Evolutionary conservation across 352 stramenopile genomes (phyloP).

Genomic region (Phytopythium mirpurense): DNA sequence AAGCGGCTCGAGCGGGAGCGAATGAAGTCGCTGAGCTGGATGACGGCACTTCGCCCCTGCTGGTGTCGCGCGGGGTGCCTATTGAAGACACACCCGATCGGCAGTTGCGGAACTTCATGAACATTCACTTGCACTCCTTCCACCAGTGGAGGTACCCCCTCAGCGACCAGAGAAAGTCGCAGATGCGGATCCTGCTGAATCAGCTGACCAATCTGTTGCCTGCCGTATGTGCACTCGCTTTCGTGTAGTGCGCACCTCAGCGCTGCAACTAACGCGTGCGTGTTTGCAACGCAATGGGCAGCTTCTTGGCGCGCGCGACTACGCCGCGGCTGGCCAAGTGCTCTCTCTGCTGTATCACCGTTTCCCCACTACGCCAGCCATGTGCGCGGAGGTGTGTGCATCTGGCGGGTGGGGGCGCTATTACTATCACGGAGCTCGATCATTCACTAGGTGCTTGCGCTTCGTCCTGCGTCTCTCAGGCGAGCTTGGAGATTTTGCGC

Average conservation of each 20-base stretch:
- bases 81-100: slow-evolving; percentile 25
- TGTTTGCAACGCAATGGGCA: slow-evolving; percentile 9
- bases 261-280: neutral
- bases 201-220: neutral
- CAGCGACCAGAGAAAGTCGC: neutral
- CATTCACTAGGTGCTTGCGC: neutral
- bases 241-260: neutral
- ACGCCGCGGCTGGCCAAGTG: slow-evolving; percentile 56
- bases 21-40: neutral
- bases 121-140: slow-evolving; percentile 30
- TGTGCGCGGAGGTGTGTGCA: slow-evolving; percentile 53
- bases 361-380: slow-evolving; percentile 44
- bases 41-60: slow-evolving; percentile 10
- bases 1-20: neutral
- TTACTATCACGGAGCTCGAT: neutral
- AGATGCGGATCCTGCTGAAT: neutral
- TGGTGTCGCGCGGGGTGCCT: slow-evolving; percentile 14
- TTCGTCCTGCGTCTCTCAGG: slow-evolving; percentile 24
- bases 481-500: slow-evolving; percentile 73
- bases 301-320: slow-evolving; percentile 68
- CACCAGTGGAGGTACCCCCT: slow-evolving; percentile 39
- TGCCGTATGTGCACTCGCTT: neutral
- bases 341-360: slow-evolving; percentile 64
- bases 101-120: slow-evolving; percentile 27
- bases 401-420: neutral